A percentile compares a stretch with the other conserved stretches of the same genome.
phyloP scores from a whole-genome alignment of 768 basidiomycete genomes.

The Gautieria morchelliformis region DNA sequence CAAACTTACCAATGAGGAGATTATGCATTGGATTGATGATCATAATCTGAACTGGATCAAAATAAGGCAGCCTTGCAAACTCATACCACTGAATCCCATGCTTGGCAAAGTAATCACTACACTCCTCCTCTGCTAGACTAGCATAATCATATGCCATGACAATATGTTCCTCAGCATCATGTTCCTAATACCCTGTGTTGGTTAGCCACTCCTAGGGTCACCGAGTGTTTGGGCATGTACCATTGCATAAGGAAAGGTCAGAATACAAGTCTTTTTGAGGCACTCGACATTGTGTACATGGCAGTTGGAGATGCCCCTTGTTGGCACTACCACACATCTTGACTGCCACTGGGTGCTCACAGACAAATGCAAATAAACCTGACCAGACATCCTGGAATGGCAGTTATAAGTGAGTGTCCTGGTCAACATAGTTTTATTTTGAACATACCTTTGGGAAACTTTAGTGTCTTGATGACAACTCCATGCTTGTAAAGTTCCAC shows the following conservation, averaged over 20 bases:
- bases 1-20: constrained; percentile 20
- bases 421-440: background rate
- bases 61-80: constrained; percentile 21
- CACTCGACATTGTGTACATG: constrained; percentile 28
- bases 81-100: constrained; percentile 17
- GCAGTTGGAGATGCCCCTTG: constrained; percentile 22
- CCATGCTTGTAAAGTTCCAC: constrained; percentile 18
- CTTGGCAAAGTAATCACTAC: constrained; percentile 12
- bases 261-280: constrained; percentile 15
- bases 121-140: background rate
- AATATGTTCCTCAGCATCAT: constrained; percentile 8
- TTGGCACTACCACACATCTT: constrained; percentile 24
- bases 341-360: constrained; percentile 30
- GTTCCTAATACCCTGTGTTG: background rate
- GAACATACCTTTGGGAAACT: constrained; percentile 18
- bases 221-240: constrained; percentile 8
- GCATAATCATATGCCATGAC: constrained; percentile 7
- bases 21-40: constrained; percentile 28
- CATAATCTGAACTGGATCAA: constrained; percentile 18
- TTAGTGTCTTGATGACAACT: constrained; percentile 14
- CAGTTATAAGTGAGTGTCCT: background rate
- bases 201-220: background rate
- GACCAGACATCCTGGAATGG: constrained; percentile 16
- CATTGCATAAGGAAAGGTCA: constrained; percentile 12
- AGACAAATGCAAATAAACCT: constrained; percentile 24